Evolutionary conservation across 805 yeast genomes (phyloP).

Genomic region (Wickerhamiella azymoides): DNA sequence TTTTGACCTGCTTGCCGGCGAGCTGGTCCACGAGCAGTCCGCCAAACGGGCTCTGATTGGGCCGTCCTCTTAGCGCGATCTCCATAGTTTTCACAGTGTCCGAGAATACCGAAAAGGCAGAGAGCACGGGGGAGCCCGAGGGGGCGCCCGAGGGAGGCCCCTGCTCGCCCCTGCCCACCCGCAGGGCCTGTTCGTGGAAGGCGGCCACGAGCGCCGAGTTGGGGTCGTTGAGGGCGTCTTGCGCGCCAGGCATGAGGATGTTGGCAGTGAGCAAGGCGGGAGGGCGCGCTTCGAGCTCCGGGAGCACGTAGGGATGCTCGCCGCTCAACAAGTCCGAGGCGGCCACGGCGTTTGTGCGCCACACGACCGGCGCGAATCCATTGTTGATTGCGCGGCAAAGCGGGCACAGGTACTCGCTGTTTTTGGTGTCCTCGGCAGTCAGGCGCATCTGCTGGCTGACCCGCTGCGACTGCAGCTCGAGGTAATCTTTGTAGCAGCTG

Average conservation of each 20-base stretch:
- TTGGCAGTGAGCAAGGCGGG: background rate
- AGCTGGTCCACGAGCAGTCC: conserved; percentile 38
- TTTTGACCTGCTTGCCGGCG: conserved; percentile 13
- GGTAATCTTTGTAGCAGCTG: conserved; percentile 54
- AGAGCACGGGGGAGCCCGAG: no score
- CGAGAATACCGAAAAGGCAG: background rate
- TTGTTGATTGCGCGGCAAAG: conserved; percentile 80
- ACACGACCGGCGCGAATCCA: conserved; percentile 63
- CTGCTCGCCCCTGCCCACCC: background rate
- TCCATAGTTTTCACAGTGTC: conserved; percentile 9
- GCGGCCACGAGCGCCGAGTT: background rate
- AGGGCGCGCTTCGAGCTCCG: background rate
- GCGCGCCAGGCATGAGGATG: background rate
- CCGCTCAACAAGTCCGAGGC: background rate
- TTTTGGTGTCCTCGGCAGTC: conserved; percentile 57
- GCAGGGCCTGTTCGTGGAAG: background rate
- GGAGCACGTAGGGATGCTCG: background rate
- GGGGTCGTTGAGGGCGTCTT: background rate
- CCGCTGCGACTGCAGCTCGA: conserved; percentile 23
- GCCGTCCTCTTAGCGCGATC: conserved; percentile 16
- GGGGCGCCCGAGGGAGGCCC: no score
- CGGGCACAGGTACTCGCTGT: conserved; percentile 75
- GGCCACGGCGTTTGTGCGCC: conserved; percentile 33
- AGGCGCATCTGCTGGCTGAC: conserved; percentile 39
- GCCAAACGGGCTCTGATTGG: conserved; percentile 21